Evolutionary conservation across 78 protist species (phyloP).

Genomic region (Guillardia theta): DNA sequence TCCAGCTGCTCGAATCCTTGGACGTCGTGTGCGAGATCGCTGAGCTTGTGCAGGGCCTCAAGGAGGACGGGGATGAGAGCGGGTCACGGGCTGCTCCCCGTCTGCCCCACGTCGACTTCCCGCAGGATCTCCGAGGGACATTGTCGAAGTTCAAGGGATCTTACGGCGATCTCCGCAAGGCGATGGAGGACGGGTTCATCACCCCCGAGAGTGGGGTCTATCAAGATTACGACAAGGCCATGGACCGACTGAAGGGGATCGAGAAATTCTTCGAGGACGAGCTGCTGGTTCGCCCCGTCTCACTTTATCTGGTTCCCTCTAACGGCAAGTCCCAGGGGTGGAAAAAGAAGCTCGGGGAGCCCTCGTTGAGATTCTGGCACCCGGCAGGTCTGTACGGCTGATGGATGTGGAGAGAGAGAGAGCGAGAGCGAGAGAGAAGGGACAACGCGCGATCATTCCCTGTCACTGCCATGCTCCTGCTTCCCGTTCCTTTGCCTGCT

Average conservation of each 20-base stretch:
- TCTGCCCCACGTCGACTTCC: neutral
- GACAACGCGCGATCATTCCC: too few species aligned
- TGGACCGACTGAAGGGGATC: neutral
- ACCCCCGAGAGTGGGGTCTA: neutral
- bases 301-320: too few species aligned
- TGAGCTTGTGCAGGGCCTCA: neutral
- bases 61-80: neutral
- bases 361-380: neutral
- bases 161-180: neutral
- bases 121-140: neutral
- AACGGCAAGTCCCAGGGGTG: too few species aligned
- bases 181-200: conserved; percentile 9
- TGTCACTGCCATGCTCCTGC: neutral
- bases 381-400: too few species aligned
- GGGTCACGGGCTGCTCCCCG: neutral
- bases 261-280: neutral
- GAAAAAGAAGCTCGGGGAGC: neutral
- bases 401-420: too few species aligned
- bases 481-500: too few species aligned
- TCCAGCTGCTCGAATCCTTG: neutral
- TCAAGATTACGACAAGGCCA: neutral
- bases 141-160: neutral
- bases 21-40: neutral
- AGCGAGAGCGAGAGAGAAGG: too few species aligned
- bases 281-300: too few species aligned